Conservation (phyloP, 805 yeast genomes). For the Candida endomychidarum region DNA sequence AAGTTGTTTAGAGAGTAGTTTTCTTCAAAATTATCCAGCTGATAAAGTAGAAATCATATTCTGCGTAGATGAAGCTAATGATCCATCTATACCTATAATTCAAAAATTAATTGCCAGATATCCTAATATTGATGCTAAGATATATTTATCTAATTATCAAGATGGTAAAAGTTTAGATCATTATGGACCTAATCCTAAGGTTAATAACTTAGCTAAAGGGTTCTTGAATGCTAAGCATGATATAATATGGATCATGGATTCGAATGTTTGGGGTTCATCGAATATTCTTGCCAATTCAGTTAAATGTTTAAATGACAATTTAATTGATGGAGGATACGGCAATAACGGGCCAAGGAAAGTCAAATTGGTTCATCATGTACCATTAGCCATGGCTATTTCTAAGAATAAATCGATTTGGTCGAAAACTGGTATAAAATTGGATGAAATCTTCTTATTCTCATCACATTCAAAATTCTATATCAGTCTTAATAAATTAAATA, state of each 20-base stretch:
- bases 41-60: conserved; percentile 66
- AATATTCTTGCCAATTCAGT: conserved; percentile 68
- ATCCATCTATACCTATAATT: conserved; percentile 65
- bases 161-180: conserved; percentile 28
- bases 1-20: conserved; percentile 64
- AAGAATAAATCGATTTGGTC: conserved; percentile 11
- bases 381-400: conserved; percentile 53
- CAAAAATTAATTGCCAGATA: conserved; percentile 48
- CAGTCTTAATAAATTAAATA: conserved; percentile 66
- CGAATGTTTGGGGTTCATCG: conserved; percentile 76
- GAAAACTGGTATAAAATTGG: conserved; percentile 62
- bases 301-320: conserved; percentile 44
- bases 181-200: conserved; percentile 87
- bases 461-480: conserved; percentile 85
- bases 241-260: conserved; percentile 80
- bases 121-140: conserved; percentile 56
- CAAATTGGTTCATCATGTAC: conserved; percentile 78
- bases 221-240: conserved; percentile 67
- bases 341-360: conserved; percentile 40
- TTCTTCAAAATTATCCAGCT: conserved; percentile 65
- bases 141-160: conserved; percentile 51
- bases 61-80: conserved; percentile 65
- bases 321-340: conserved; percentile 48
- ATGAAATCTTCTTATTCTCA: conserved; percentile 81
- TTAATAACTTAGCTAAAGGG: conserved; percentile 83